Percentiles rank a stretch among this genome's conserved stretches.
These are phyloP conservation scores for Ganoderma multipileum DNA, from an alignment of 1,284 basidiomycete species.

Conservation along the genomic window DNA sequence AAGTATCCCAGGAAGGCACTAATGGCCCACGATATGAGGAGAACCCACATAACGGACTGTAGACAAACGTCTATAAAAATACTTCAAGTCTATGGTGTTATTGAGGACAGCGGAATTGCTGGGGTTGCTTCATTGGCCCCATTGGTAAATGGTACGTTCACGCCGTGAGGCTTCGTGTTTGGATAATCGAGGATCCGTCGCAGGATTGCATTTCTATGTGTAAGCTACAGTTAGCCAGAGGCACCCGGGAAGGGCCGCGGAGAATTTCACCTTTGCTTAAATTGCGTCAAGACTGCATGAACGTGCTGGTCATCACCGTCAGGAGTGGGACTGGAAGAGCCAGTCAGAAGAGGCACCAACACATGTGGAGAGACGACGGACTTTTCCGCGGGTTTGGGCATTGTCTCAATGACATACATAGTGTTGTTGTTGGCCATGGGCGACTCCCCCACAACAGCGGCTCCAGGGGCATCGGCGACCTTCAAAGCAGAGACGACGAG, in stretches of 20 bases:
- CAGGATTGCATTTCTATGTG: slow-evolving; percentile 60
- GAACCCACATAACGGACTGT: not conserved
- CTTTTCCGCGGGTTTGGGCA: slow-evolving; percentile 41
- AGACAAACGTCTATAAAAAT: not conserved
- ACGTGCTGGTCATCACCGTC: slow-evolving; percentile 53
- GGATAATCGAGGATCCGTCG: slow-evolving; percentile 63
- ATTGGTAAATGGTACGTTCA: not conserved
- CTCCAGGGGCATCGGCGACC: slow-evolving; percentile 75
- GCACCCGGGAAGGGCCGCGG: no score
- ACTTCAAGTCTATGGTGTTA: slow-evolving; percentile 14
- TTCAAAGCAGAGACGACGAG: slow-evolving; percentile 66
- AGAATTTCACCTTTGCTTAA: slow-evolving; percentile 65
- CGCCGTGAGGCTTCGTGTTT: not conserved
- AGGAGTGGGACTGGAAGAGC: slow-evolving; percentile 23
- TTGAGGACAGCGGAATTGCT: not conserved
- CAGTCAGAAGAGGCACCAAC: slow-evolving; percentile 10
- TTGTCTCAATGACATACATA: slow-evolving; percentile 80
- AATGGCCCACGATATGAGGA: slow-evolving; percentile 1
- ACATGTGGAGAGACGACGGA: slow-evolving; percentile 26
- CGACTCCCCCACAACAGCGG: slow-evolving; percentile 55
- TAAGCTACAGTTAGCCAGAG: not conserved
- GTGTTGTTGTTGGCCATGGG: slow-evolving; percentile 55
- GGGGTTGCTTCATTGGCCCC: slow-evolving; percentile 1
- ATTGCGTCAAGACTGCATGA: slow-evolving; percentile 58
- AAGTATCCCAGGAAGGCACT: slow-evolving; percentile 6